Conservation (phyloP, 495 filamentous ascomycete genomes). For the Aspergillus avenaceus region DNA sequence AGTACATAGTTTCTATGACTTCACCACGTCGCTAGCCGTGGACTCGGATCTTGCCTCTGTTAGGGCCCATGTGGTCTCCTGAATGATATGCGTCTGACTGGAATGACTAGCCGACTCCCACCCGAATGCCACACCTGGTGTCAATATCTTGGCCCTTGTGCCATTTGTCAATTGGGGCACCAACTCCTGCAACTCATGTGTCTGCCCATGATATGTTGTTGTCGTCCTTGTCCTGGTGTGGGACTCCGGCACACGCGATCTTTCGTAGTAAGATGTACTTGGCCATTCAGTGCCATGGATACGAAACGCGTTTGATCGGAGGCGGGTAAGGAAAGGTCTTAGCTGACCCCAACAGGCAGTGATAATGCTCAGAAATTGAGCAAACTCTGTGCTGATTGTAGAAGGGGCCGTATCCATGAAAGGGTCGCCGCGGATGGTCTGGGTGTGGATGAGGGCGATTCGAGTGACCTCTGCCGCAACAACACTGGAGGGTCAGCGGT, state of each 20-base stretch:
- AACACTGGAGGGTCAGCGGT: conserved; percentile 11
- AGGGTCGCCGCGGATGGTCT: conserved; percentile 11
- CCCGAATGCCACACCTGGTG: background rate
- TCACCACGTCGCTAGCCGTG: background rate
- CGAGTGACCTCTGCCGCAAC: conserved; percentile 13
- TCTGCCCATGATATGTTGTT: background rate
- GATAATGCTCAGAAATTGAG: conserved; percentile 21
- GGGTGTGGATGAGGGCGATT: conserved; percentile 7
- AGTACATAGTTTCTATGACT: background rate
- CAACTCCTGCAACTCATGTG: background rate
- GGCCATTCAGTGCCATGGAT: conserved; percentile 19
- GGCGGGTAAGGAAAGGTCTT: conserved; percentile 23
- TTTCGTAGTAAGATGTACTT: conserved; percentile 5
- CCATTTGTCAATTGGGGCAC: background rate
- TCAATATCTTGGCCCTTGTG: background rate
- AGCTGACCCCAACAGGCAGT: conserved; percentile 27
- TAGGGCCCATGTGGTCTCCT: no score
- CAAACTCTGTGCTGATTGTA: conserved; percentile 14
- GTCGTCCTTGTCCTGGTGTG: background rate
- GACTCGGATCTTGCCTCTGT: no score
- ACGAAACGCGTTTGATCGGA: conserved; percentile 20
- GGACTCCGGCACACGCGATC: no score
- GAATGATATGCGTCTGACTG: conserved; percentile 8
- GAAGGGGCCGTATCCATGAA: conserved; percentile 13
- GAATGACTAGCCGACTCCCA: conserved; percentile 5